Base-by-base conservation (phyloP, 1,139 yeast species). In the Saccharomyces hybrid region DNA sequence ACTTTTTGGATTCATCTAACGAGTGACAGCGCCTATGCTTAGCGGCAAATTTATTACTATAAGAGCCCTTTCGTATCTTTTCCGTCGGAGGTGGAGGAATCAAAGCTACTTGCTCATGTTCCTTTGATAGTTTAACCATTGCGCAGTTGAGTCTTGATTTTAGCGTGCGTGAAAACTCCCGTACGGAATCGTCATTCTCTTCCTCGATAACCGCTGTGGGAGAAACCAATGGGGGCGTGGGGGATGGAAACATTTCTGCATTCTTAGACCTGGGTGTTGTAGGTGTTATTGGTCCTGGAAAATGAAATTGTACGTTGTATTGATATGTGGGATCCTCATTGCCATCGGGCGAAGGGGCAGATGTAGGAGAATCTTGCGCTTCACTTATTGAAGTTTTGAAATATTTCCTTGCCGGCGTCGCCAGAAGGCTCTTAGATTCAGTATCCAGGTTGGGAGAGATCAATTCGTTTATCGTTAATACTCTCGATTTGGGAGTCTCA, bases 81-180 rank as follows among this genome's bases (percentile, higher is more conserved):
- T 38, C 44, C 7, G 44, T 38, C 6, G n/a, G 8, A 9, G 44
- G 25, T 9, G 44, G 44, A 16, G 44, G 44, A 20, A 38, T 38
- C 7, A 38, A 20, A 38, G 26, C 44, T 1, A 23, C 25, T 16
- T 9, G 25, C 20, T 3, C 32, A 29, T 75, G 72, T 1, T 75
- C 76, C 48, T 71, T 66, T 55, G 76, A 78, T 46, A 76, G 68
- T 61, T 77, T 77, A 31, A 76, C 70, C 60, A 74, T 68, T 5
- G 81, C 81, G 63, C 73, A 75, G 51, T 77, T 73, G 25, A 77
- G 65, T 49, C 81, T 66, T n/a, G 80, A 74, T 55, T 73, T 72
- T 46, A 77, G 66, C 54, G 73, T 73, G 26, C 71, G 65, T 0
- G 80, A 74, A 29, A 77, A 68, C 56, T 73, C 73, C 48, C 74